Evolutionary conservation across 1,284 basidiomycete species (phyloP).

Genomic region (Pseudomicrostroma phylloplanum): DNA sequence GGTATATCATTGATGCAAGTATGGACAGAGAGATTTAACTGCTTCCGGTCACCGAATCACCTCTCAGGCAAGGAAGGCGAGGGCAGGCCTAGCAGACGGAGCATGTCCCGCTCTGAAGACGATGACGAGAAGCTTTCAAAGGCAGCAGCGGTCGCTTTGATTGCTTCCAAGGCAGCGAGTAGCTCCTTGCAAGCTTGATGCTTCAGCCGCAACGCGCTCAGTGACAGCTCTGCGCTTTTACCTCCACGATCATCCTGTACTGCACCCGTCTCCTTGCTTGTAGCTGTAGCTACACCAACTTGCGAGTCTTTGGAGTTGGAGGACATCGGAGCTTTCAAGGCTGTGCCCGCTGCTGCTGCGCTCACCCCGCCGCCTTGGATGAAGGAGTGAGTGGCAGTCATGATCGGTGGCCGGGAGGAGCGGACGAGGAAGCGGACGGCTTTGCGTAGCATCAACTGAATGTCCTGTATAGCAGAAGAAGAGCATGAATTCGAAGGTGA

Average conservation of each 20-base stretch:
- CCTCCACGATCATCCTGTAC: neutral
- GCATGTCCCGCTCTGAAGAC: too few relatives aligned
- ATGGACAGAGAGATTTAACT: too few relatives aligned
- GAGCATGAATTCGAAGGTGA: neutral
- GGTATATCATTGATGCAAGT: too few relatives aligned
- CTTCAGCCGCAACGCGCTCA: neutral
- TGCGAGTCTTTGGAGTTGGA: neutral
- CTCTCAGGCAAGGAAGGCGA: too few relatives aligned
- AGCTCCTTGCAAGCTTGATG: slow-evolving; percentile 5
- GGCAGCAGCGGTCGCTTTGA: neutral
- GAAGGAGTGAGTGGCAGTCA: slow-evolving; percentile 1
- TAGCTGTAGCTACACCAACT: neutral
- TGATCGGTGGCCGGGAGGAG: neutral
- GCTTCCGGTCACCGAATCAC: too few relatives aligned
- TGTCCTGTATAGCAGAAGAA: neutral
- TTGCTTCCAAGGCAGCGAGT: neutral
- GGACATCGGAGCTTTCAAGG: neutral
- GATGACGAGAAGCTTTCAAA: too few relatives aligned
- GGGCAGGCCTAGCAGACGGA: too few relatives aligned
- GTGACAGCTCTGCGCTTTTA: neutral
- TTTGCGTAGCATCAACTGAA: neutral
- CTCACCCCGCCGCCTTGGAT: neutral
- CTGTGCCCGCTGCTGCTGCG: slow-evolving; percentile 1
- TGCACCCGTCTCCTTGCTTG: neutral
- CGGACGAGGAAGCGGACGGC: slow-evolving; percentile 3